Evolutionary conservation across 495 filamentous ascomycete genomes (phyloP), one percentile per base, ranked within the genome.

Genomic region (Bathelium albidoporum): DNA sequence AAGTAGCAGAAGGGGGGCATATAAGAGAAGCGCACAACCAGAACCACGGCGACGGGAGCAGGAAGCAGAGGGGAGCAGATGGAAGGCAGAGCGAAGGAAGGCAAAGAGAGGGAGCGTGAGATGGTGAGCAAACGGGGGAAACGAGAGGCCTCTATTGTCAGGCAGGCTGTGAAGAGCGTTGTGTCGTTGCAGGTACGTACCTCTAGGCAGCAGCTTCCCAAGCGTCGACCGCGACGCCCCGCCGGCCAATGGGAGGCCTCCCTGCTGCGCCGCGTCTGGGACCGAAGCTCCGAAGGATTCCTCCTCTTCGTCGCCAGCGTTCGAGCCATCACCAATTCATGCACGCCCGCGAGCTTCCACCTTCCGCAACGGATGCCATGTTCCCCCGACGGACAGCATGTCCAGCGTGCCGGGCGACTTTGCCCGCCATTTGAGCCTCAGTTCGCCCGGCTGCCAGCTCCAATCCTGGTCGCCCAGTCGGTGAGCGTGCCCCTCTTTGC

Each of bases 361-460:
- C 49, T 29, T n/a, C 24, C 24, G 24, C 49, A 55, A 55, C 49
- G 43, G 43, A 49, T 14, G 3, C 43, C 3, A 49, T 11, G 9
- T 55, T 29, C 24, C 49, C 22, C 49, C 49, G 49, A 55, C 49
- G 49, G 49, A 55, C 22, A 22, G 20, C 5, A 29, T 11, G 20
- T 11, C 12, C 22, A 9, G 49, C 24, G 49, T 29, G 24, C 24
- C 24, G 49, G 49, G 49, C 49, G 49, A 55, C 22, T 55, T 55
- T 55, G 49, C 49, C 49, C 49, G 49, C 49, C 49, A 55, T 5
- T 55, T 55, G 49, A 55, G 49, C 49, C 49, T 55, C 49, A 29
- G 20, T 29, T 55, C 22, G 49, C 49, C 49, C 49, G 49, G 22
- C 49, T 11, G 5, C 24, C 20, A n/a, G 49, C 20, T 12, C 49